phyloP scores from a whole-genome alignment of 441 rosid species.

The Metrosideros polymorpha region DNA sequence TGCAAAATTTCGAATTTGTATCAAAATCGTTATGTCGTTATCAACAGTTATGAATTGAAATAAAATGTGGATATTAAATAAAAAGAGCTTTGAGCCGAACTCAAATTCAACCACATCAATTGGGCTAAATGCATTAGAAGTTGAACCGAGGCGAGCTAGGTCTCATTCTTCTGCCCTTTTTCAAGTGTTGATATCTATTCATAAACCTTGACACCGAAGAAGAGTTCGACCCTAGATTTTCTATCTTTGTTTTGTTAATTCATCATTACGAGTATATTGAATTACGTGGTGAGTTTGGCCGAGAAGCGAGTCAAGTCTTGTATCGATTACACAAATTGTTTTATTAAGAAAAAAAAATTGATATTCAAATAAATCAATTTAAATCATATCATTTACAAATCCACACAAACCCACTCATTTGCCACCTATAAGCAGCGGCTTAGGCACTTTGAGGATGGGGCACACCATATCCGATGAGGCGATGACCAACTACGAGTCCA shows the following conservation, averaged over 20 bases:
- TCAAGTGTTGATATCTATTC: not conserved
- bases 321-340: not conserved
- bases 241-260: not conserved
- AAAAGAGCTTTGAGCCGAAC: not conserved
- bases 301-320: too few relatives aligned
- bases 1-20: not conserved
- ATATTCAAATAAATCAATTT: not conserved
- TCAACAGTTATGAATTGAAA: not conserved
- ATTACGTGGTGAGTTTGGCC: not conserved
- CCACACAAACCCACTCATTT: not conserved
- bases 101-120: not conserved
- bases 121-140: not conserved
- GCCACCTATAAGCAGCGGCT: not conserved
- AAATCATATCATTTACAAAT: rapidly evolving
- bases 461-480: not conserved
- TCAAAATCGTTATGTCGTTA: not conserved
- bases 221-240: too few relatives aligned
- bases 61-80: not conserved
- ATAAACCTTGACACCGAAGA: too few relatives aligned
- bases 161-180: not conserved
- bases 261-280: not conserved
- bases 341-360: not conserved
- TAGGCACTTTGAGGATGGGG: rapidly evolving
- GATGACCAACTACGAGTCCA: not conserved
- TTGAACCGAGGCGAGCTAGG: not conserved